Percentiles rank a stretch among this genome's conserved stretches.
Evolutionary conservation across 2,329 filamentous ascomycete species (phyloP).

Genomic region (Nothomitra cinnamomea): DNA sequence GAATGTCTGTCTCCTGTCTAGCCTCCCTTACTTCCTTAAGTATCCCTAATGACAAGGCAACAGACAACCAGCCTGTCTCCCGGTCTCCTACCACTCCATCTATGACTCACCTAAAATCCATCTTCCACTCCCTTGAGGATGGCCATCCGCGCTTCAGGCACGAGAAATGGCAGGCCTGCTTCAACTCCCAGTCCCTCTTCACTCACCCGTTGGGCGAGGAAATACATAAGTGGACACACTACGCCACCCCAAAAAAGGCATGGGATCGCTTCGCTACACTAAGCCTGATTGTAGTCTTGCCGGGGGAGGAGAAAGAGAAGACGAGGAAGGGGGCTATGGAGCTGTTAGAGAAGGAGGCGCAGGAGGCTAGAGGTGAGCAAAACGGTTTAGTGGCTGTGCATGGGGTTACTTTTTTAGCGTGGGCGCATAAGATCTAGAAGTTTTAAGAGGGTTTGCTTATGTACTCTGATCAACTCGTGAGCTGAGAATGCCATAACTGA

Average conservation of each 20-base stretch:
- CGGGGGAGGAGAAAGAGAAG: conserved; percentile 29
- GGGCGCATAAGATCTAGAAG: too few relatives aligned
- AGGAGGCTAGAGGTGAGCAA: neutral
- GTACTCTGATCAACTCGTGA: too few relatives aligned
- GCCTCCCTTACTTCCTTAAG: conserved; percentile 4
- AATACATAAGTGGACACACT: conserved; percentile 37
- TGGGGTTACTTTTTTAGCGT: too few relatives aligned
- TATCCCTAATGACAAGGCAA: conserved; percentile 12
- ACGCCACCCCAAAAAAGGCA: conserved; percentile 39
- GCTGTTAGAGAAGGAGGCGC: too few relatives aligned
- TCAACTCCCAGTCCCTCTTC: conserved; percentile 40
- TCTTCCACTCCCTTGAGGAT: conserved; percentile 39
- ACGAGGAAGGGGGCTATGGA: too few relatives aligned
- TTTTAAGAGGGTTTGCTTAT: too few relatives aligned
- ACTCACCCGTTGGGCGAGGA: conserved; percentile 43
- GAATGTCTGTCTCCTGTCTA: conserved; percentile 35
- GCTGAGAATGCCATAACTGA: too few relatives aligned
- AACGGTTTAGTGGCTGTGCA: conserved; percentile 7
- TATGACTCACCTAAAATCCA: conserved; percentile 32
- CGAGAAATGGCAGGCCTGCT: conserved; percentile 44
- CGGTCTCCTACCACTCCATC: too few relatives aligned
- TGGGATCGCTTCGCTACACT: conserved; percentile 49
- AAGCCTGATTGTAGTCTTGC: conserved; percentile 47
- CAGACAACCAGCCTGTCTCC: too few relatives aligned
- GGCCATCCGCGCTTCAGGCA: conserved; percentile 48